Conservation (phyloP, 306 rosid genomes). For the Mucuna pruriens region DNA sequence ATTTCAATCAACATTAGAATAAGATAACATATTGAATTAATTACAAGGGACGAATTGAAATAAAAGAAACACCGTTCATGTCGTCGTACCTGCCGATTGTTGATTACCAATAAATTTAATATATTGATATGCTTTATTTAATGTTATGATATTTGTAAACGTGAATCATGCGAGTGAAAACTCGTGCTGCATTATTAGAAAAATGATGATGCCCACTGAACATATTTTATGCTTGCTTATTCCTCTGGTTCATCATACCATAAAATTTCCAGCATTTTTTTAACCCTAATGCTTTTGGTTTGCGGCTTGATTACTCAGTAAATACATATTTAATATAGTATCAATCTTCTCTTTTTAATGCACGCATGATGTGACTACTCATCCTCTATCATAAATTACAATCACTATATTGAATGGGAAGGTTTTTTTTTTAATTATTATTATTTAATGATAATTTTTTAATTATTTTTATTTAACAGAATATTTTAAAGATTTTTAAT, state of each 20-base stretch:
- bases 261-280: neutral
- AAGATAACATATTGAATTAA: neutral
- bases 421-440: no score
- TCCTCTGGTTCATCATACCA: neutral
- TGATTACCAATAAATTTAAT: neutral
- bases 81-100: neutral
- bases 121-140: neutral
- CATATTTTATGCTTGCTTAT: constrained; percentile 23
- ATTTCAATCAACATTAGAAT: neutral
- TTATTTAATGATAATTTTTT: no score
- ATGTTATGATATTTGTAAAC: neutral
- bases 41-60: neutral
- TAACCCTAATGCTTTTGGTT: constrained; percentile 9
- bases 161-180: constrained; percentile 7
- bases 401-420: no score
- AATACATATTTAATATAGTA: neutral
- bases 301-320: constrained; percentile 15
- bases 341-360: neutral
- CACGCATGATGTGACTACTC: neutral
- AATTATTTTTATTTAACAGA: no score
- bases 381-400: no score
- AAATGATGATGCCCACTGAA: constrained; percentile 1
- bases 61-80: neutral
- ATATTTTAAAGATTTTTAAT: no score
- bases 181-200: neutral